A percentile compares a stretch with the other conserved stretches of the same genome.
phyloP scores from a whole-genome alignment of 176 grass and related monocot species.

The Rhipidocladum racemiflorum region DNA sequence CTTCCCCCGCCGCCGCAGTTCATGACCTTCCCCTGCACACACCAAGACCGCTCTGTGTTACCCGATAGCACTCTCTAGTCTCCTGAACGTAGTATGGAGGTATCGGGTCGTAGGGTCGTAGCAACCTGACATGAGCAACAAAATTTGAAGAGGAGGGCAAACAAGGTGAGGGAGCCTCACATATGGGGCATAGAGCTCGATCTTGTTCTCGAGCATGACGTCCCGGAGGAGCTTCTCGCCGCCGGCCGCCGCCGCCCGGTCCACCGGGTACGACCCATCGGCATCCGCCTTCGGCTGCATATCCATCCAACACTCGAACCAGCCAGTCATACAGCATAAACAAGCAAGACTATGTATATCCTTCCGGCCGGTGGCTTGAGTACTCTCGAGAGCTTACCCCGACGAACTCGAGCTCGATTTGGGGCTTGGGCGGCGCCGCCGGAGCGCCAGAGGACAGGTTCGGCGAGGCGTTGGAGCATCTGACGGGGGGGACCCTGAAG shows the following conservation, averaged over 20 bases:
- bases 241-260: slow-evolving; percentile 48
- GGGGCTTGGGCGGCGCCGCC: slow-evolving; percentile 40
- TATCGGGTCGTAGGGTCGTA: background rate
- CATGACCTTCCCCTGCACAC: slow-evolving; percentile 80
- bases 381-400: slow-evolving; percentile 36
- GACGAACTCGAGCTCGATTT: slow-evolving; percentile 80
- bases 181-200: slow-evolving; percentile 85
- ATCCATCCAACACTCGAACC: background rate
- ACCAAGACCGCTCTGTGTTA: background rate
- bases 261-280: slow-evolving; percentile 63
- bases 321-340: background rate
- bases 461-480: slow-evolving; percentile 47
- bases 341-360: background rate
- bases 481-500: background rate
- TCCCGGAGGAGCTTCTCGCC: slow-evolving; percentile 87
- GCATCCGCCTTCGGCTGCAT: slow-evolving; percentile 60
- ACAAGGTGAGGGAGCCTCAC: slow-evolving; percentile 26
- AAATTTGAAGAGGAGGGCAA: background rate
- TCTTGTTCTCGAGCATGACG: slow-evolving; percentile 80
- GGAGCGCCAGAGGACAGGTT: slow-evolving; percentile 38
- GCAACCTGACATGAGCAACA: background rate
- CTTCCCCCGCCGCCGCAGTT: slow-evolving; percentile 91
- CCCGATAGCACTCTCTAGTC: background rate
- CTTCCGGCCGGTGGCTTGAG: background rate
- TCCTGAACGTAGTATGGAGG: no score